phyloP scores from a whole-genome alignment of 257 asterid species.

The Cruciata laevipes region DNA sequence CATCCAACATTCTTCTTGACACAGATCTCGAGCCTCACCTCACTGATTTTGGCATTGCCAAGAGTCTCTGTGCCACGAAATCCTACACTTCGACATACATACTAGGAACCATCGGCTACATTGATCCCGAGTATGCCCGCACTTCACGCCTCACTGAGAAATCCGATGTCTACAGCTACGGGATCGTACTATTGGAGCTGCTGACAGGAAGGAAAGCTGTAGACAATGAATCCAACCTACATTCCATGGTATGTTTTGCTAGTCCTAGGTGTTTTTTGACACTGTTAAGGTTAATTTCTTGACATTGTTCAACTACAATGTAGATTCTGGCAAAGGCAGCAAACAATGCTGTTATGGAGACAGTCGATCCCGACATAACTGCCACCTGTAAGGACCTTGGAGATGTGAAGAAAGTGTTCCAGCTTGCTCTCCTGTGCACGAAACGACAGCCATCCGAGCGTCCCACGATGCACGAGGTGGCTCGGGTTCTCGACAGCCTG shows the following conservation, averaged over 20 bases:
- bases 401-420: slow-evolving; percentile 86
- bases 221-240: slow-evolving; percentile 83
- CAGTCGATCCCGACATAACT: slow-evolving; percentile 65
- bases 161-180: slow-evolving; percentile 87
- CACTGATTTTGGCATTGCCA: slow-evolving; percentile 91
- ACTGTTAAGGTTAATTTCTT: neutral
- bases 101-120: slow-evolving; percentile 94
- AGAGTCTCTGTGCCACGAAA: slow-evolving; percentile 65
- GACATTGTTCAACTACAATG: neutral
- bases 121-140: slow-evolving; percentile 95
- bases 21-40: slow-evolving; percentile 72
- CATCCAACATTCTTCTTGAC: slow-evolving; percentile 78
- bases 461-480: slow-evolving; percentile 91
- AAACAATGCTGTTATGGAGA: slow-evolving; percentile 80
- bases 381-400: slow-evolving; percentile 78
- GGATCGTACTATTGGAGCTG: slow-evolving; percentile 74
- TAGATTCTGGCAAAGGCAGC: slow-evolving; percentile 78
- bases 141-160: slow-evolving; percentile 91
- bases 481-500: slow-evolving; percentile 61
- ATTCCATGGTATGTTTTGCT: slow-evolving; percentile 48
- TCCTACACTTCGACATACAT: slow-evolving; percentile 74
- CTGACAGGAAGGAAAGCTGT: slow-evolving; percentile 87
- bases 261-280: neutral
- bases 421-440: slow-evolving; percentile 86
- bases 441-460: slow-evolving; percentile 75